A percentile compares a stretch with the other conserved stretches of the same genome.
Evolutionary conservation across 169 alveolate species (phyloP).

Genomic region (Amoebophrya sp.): DNA sequence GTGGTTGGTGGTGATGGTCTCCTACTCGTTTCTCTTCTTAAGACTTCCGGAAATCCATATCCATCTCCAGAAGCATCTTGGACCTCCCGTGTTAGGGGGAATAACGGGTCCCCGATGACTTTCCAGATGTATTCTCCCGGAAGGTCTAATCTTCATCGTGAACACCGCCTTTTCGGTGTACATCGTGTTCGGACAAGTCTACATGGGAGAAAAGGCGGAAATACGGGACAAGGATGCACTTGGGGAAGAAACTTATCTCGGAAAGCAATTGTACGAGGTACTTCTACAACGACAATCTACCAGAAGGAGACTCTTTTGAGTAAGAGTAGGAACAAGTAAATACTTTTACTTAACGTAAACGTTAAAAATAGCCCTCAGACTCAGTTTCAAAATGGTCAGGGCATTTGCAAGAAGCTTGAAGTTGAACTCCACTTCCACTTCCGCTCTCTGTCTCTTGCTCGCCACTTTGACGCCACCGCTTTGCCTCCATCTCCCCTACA

Average conservation of each 20-base stretch:
- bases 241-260: neutral
- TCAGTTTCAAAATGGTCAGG: neutral
- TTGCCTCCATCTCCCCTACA: too few relatives aligned
- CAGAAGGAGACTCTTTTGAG: too few relatives aligned
- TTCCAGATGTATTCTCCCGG: too few relatives aligned
- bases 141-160: neutral
- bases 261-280: conserved; percentile 1
- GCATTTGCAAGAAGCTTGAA: neutral
- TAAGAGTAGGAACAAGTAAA: too few relatives aligned
- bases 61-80: too few relatives aligned
- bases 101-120: too few relatives aligned
- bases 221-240: neutral
- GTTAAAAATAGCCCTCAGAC: too few relatives aligned
- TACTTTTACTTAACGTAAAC: neutral
- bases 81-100: too few relatives aligned
- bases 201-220: neutral
- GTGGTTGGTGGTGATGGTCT: neutral
- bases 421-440: neutral
- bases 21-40: neutral
- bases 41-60: too few relatives aligned
- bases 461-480: too few relatives aligned
- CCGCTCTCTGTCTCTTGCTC: too few relatives aligned
- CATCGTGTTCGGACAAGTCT: neutral
- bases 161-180: neutral
- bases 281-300: too few relatives aligned